Evolutionary conservation across 495 filamentous ascomycete species (phyloP).

Genomic region (Aspergillus homomorphus): DNA sequence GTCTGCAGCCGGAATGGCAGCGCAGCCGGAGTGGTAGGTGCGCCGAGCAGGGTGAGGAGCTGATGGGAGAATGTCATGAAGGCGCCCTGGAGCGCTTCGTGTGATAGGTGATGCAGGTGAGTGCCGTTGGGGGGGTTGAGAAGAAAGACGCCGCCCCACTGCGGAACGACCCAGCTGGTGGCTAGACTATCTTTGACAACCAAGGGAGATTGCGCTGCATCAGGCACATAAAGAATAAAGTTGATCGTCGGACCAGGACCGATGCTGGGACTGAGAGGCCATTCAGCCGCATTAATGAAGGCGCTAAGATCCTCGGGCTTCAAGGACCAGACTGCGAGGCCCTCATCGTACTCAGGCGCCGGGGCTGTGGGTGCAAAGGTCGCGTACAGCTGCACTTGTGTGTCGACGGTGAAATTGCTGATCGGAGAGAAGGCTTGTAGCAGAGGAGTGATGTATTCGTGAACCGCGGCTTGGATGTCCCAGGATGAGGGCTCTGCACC

Average conservation of each 20-base stretch:
- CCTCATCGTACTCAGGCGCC: slow-evolving; percentile 51
- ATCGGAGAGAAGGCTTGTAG: slow-evolving; percentile 74
- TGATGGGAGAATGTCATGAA: slow-evolving; percentile 90
- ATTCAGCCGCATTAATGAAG: slow-evolving; percentile 97
- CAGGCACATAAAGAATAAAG: slow-evolving; percentile 84
- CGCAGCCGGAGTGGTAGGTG: slow-evolving; percentile 72
- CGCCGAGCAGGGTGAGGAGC: slow-evolving; percentile 82
- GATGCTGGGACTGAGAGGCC: slow-evolving; percentile 93
- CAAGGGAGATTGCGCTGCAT: slow-evolving; percentile 57
- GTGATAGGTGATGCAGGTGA: slow-evolving; percentile 46
- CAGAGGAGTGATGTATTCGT: slow-evolving; percentile 77
- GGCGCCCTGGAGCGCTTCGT: slow-evolving; percentile 66
- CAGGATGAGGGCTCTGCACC: slow-evolving; percentile 75
- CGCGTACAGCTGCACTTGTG: slow-evolving; percentile 92
- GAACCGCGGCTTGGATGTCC: slow-evolving; percentile 83
- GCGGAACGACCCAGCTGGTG: slow-evolving; percentile 89
- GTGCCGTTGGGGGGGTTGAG: slow-evolving; percentile 55
- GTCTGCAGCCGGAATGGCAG: slow-evolving; percentile 84
- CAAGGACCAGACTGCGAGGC: slow-evolving; percentile 58
- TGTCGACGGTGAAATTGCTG: slow-evolving; percentile 95
- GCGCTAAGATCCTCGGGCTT: slow-evolving; percentile 84
- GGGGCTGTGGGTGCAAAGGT: slow-evolving; percentile 70
- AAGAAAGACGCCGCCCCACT: slow-evolving; percentile 93
- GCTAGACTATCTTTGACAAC: slow-evolving; percentile 67
- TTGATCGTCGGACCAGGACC: slow-evolving; percentile 91